phyloP scores from a whole-genome alignment of 495 filamentous ascomycete species.

The Ascobolus immersus region DNA sequence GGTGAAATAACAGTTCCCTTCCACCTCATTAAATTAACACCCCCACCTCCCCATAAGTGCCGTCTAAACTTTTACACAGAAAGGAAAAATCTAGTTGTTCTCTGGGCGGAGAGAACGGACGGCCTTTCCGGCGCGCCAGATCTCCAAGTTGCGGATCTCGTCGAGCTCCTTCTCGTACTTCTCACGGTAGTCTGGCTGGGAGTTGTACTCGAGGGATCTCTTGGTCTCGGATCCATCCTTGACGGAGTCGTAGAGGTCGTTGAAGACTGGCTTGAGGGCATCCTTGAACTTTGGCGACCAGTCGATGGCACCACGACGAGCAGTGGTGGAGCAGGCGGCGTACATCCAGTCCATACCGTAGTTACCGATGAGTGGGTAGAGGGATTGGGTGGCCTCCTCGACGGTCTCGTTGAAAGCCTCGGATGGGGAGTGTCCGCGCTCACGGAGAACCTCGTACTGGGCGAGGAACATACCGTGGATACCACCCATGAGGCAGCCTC shows the following conservation, averaged over 20 bases:
- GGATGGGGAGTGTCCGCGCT: constrained; percentile 84
- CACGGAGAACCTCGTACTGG: constrained; percentile 98
- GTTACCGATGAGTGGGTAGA: constrained; percentile 86
- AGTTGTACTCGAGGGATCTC: constrained; percentile 85
- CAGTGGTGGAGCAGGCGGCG: constrained; percentile 95
- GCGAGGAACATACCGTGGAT: constrained; percentile 99
- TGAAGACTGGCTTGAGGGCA: constrained; percentile 92
- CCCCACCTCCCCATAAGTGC: no score
- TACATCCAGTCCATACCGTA: constrained; percentile 99
- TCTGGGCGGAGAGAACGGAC: constrained; percentile 79
- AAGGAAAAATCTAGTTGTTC: constrained; percentile 39
- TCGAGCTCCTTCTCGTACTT: constrained; percentile 89
- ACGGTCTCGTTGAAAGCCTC: constrained; percentile 99
- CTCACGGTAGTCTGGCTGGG: constrained; percentile 78
- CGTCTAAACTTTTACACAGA: no score
- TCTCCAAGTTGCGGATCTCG: constrained; percentile 89
- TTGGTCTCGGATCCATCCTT: constrained; percentile 72
- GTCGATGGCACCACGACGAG: constrained; percentile 93
- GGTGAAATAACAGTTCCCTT: no score
- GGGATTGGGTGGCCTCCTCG: constrained; percentile 91
- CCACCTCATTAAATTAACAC: no score
- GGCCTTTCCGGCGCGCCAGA: constrained; percentile 96
- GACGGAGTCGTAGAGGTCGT: constrained; percentile 80
- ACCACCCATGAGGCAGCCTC: constrained; percentile 97
- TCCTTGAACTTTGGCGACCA: constrained; percentile 91